Percentiles rank a stretch among this genome's conserved stretches.
phyloP scores from a whole-genome alignment of 202 grass and related monocot genomes.

The Setaria italica region DNA sequence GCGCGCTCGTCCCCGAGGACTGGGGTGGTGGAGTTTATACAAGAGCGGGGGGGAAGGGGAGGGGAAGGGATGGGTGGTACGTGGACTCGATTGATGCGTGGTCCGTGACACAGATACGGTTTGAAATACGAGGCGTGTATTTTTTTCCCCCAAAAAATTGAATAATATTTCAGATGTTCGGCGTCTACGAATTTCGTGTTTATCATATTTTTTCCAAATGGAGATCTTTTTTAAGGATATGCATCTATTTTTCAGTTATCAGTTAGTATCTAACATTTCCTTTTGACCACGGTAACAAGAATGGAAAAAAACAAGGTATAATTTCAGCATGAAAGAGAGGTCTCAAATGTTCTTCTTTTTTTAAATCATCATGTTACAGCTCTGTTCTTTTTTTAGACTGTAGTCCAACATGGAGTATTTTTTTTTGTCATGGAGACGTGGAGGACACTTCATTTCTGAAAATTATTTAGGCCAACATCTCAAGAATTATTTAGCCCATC shows the following conservation, averaged over 20 bases:
- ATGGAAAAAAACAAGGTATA: not conserved
- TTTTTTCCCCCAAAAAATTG: not conserved
- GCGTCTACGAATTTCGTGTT: not conserved
- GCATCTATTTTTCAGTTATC: not conserved
- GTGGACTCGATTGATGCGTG: conserved; percentile 14
- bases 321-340: not conserved
- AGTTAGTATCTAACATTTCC: not conserved
- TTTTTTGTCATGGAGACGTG: not conserved
- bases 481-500: not conserved
- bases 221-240: not conserved
- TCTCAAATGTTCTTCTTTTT: not conserved
- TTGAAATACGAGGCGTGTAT: conserved; percentile 11
- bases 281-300: not conserved
- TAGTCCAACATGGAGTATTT: not conserved
- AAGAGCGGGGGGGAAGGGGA: not conserved
- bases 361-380: not conserved
- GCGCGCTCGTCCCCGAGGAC: not conserved
- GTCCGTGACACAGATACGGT: conserved; percentile 21
- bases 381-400: not conserved
- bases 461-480: not conserved
- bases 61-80: conserved; percentile 2
- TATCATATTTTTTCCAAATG: not conserved
- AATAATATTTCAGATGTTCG: not conserved
- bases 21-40: conserved; percentile 38
- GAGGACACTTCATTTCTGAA: not conserved